These are phyloP conservation scores for Penicillium mononematosum DNA, from an alignment of 495 filamentous ascomycete species.

Conservation along the genomic window DNA sequence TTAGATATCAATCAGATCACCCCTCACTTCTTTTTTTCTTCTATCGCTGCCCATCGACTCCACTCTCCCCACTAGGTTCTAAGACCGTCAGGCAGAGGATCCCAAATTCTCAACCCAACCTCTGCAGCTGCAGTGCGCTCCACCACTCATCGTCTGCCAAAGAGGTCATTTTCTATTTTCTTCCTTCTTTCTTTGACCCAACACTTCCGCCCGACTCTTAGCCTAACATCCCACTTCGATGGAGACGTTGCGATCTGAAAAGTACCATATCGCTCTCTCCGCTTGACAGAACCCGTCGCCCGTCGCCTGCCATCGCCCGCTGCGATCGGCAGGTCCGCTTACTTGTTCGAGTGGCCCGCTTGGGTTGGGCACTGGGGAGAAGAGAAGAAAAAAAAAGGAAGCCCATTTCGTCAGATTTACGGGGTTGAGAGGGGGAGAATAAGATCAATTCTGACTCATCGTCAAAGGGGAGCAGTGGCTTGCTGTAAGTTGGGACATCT, in stretches of 20 bases:
- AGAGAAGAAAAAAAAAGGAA: conserved; percentile 5
- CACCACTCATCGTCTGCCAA: conserved; percentile 23
- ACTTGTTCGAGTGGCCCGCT: conserved; percentile 15
- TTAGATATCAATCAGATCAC: neutral
- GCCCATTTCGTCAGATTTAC: conserved; percentile 1
- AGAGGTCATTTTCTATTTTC: conserved; percentile 10
- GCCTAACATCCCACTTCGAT: conserved; percentile 31
- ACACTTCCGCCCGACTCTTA: conserved; percentile 24
- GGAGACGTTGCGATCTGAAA: conserved; percentile 31
- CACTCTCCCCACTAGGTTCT: conserved; percentile 29
- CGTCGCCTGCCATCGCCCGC: conserved; percentile 28
- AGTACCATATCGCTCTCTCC: conserved; percentile 23
- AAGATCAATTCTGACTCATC: conserved; percentile 16
- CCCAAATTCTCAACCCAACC: conserved; percentile 21
- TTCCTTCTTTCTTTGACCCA: conserved; percentile 18
- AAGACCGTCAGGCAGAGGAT: conserved; percentile 29
- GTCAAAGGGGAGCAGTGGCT: conserved; percentile 14
- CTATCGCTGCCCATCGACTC: conserved; percentile 27
- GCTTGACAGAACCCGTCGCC: conserved; percentile 23
- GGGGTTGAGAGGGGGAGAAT: conserved; percentile 7
- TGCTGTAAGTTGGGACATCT: conserved; percentile 18
- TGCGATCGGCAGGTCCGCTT: conserved; percentile 33
- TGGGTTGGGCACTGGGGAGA: conserved; percentile 19
- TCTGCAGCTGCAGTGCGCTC: conserved; percentile 27
- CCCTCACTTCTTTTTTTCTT: conserved; percentile 9